phyloP scores from a whole-genome alignment of 169 alveolate genomes.

The Blepharisma undulans region DNA sequence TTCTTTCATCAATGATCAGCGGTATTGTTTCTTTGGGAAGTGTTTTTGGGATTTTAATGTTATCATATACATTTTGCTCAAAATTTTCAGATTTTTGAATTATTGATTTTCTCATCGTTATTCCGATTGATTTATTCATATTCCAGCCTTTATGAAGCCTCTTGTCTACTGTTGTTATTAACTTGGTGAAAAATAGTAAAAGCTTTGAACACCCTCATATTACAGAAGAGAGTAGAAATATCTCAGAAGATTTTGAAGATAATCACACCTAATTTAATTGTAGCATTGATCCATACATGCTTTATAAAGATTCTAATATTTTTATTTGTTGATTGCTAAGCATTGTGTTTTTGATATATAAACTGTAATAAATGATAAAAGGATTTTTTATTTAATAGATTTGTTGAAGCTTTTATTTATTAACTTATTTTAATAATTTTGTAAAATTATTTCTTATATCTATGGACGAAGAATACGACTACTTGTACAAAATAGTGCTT shows the following conservation, averaged over 20 bases:
- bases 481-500: constrained; percentile 82
- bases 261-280: background rate
- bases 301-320: too few species aligned
- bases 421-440: background rate
- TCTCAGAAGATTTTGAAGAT: background rate
- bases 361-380: background rate
- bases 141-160: background rate
- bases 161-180: background rate
- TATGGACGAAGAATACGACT: constrained; percentile 75
- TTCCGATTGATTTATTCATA: background rate
- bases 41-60: background rate
- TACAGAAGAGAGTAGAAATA: background rate
- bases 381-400: too few species aligned
- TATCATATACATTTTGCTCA: background rate
- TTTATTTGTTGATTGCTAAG: too few species aligned
- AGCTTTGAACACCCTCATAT: background rate
- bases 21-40: background rate
- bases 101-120: background rate
- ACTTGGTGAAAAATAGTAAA: background rate
- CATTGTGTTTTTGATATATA: background rate
- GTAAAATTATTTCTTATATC: background rate
- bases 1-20: background rate
- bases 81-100: background rate
- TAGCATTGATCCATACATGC: too few species aligned
- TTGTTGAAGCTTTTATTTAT: too few species aligned